phyloP scores from a whole-genome alignment of 2,329 filamentous ascomycete species.

The Diaporthe sp. region DNA sequence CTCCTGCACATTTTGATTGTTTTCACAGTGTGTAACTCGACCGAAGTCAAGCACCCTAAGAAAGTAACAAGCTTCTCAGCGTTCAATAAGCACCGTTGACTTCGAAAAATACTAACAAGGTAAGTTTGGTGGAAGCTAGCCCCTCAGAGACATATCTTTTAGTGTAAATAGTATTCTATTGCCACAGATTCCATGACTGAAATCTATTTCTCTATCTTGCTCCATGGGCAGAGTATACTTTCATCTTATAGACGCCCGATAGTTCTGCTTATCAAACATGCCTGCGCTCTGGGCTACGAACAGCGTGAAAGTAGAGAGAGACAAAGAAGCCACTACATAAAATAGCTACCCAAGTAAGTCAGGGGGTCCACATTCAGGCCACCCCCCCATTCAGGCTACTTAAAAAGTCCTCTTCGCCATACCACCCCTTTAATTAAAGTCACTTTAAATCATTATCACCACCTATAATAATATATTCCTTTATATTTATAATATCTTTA shows the following conservation, averaged over 20 bases:
- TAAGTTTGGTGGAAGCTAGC: not conserved
- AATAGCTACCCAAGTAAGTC: too few species aligned
- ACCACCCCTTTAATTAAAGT: too few species aligned
- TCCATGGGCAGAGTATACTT: too few species aligned
- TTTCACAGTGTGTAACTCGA: not conserved
- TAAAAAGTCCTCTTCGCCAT: too few species aligned
- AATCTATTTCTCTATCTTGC: not conserved
- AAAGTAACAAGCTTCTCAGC: not conserved
- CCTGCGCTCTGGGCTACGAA: not conserved
- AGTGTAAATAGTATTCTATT: not conserved
- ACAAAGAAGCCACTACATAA: not conserved
- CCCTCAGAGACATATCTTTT: not conserved
- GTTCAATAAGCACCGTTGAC: not conserved
- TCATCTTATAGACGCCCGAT: too few species aligned
- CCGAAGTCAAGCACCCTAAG: not conserved
- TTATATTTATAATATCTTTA: too few species aligned
- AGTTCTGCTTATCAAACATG: too few species aligned
- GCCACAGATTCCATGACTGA: too few species aligned
- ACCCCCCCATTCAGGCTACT: too few species aligned
- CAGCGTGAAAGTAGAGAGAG: not conserved
- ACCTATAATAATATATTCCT: too few species aligned
- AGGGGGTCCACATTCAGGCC: too few species aligned
- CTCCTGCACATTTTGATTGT: not conserved
- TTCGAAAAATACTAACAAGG: not conserved
- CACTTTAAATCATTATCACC: too few species aligned